Base-by-base conservation (phyloP, 805 yeast species). In the Metschnikowia gelsemii region DNA sequence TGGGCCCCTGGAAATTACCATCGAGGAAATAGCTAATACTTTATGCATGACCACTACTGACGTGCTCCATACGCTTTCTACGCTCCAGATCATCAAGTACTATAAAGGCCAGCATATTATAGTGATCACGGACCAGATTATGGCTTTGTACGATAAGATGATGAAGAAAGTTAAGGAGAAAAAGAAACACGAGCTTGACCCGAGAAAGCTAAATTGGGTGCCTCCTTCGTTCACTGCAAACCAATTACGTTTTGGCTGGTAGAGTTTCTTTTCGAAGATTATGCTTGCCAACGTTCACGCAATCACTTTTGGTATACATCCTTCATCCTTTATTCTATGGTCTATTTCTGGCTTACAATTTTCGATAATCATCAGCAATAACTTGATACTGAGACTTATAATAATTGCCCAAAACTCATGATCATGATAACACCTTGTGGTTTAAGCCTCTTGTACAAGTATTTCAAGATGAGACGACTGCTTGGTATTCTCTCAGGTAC, bases 21-120 rank as follows among this genome's bases (percentile, higher is more conserved):
- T 93, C 41, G 99, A 93, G 56, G 98, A 91, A 52, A 84, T 93
- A 13, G 84, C 96, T 23, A 70, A 82, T 9, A 65, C 80, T 36
- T 87, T 98, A 0, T 79, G 97, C 11, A 91, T 93, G 96, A 93
- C 99, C 8, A 89, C 98, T 1, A 86, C 95, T 2, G 99, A 93
- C 64, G 87, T 93, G 38, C 67, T 93, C 35, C 97, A 93, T 61
- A 93, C 99, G 0, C 76, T 95, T 41, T 93, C 93, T 54, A 87
- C 96, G 2, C 71, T 89, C 57, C 90, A 87, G 57, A 88, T 93
- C 75, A 71, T 95, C 52, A 77, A 89, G 55, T 93, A 91, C 58
- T 89, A 89, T 64, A 89, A 89, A 61, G 99, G 98, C 13, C 98
- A 93, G 65, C 97, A 93, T 62, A 81, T 83, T 33, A 80, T 84